phyloP scores from a whole-genome alignment of 1,139 yeast genomes.

The Geotrichum europaeum region DNA sequence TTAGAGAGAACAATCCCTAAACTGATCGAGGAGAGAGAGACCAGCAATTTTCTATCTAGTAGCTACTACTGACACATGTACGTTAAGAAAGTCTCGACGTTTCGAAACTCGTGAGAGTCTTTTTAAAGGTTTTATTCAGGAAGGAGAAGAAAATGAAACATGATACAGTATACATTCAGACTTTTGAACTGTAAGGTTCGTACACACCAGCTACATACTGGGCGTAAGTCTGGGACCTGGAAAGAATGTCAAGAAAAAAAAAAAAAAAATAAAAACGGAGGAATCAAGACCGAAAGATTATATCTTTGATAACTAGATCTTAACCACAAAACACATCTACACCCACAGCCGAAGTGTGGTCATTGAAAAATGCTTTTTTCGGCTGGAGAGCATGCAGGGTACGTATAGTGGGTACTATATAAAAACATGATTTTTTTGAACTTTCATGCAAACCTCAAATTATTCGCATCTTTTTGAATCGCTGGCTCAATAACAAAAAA shows the following conservation, averaged over 20 bases:
- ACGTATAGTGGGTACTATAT: background rate
- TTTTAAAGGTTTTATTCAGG: background rate
- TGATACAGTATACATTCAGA: background rate
- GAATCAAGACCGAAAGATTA: background rate
- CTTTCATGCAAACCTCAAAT: background rate
- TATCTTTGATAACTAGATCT: background rate
- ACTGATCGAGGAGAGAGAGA: background rate
- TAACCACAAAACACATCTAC: background rate
- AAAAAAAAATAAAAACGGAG: background rate
- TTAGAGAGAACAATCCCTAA: background rate
- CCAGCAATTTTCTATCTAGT: background rate
- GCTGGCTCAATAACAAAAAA: background rate
- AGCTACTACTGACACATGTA: background rate
- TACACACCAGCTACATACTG: background rate
- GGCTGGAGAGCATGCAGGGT: background rate
- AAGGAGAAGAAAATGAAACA: background rate
- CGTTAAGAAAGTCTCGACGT: background rate
- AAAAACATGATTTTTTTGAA: background rate
- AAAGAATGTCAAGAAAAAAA: background rate
- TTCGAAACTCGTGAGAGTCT: background rate
- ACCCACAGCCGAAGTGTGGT: background rate
- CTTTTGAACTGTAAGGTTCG: background rate
- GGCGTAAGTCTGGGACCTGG: background rate
- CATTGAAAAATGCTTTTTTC: background rate
- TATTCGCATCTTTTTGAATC: background rate